A percentile compares a stretch with the other conserved stretches of the same genome.
Conservation (phyloP, 164 flowering plant genomes). For the Malania oleifera region DNA sequence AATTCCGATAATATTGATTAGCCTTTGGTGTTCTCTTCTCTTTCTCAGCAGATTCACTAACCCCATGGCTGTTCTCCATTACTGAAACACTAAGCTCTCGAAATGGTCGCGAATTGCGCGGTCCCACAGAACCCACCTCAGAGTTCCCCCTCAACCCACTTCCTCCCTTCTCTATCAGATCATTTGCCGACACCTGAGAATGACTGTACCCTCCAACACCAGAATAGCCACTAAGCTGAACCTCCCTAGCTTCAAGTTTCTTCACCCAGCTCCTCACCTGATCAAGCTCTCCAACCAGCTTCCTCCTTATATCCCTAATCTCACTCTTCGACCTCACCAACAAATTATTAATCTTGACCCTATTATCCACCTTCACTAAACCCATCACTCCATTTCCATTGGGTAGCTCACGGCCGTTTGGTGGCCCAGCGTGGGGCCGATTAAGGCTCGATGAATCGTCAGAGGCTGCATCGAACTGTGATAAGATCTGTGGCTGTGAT, state of each 20-base stretch:
- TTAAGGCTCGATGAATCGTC: conserved; percentile 25
- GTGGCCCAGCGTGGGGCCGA: not conserved
- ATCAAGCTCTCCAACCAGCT: conserved; percentile 42
- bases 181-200: conserved; percentile 12
- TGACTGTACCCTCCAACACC: conserved; percentile 11
- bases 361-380: conserved; percentile 23
- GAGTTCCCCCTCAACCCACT: conserved; percentile 20
- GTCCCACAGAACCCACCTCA: conserved; percentile 19
- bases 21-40: conserved; percentile 37
- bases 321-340: conserved; percentile 24
- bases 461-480: conserved; percentile 8
- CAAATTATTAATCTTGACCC: conserved; percentile 25
- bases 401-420: not conserved
- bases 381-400: conserved; percentile 10
- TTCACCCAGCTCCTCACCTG: conserved; percentile 34
- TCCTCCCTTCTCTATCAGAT: conserved; percentile 12
- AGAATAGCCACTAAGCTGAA: conserved; percentile 15
- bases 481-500: conserved; percentile 4
- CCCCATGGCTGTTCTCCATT: conserved; percentile 20
- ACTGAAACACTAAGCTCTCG: conserved; percentile 24
- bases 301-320: conserved; percentile 31
- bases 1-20: conserved; percentile 26
- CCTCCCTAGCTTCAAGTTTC: conserved; percentile 29
- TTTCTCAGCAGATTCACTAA: conserved; percentile 28
- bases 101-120: conserved; percentile 10